Base-by-base conservation (phyloP, 805 yeast genomes). In the Ogataea ganodermae region DNA sequence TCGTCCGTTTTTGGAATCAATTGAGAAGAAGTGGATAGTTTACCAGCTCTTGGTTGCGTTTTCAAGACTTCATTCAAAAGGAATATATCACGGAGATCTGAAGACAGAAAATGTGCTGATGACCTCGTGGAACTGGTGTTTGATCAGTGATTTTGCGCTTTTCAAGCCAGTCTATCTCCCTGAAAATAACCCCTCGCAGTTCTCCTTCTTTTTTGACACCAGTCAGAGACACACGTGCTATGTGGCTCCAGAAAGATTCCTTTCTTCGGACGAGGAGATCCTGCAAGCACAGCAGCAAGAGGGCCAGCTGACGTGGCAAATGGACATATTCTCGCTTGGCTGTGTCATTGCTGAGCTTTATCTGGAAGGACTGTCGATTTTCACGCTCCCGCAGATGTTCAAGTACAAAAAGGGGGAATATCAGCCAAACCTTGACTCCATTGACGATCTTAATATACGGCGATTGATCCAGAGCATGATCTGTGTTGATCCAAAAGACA, bases 311-410 rank as follows among this genome's bases (percentile, higher is more conserved):
- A 76, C 83, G 0, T 71, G 73, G 22, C 77, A 78, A 41, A 87
- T 88, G 94, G 99, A 94, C 66, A 71, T 92, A 20, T 88, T 88
- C 62, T 79, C 89, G 45, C 61, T 83, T 37, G 95, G 95, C 0
- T 94, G 99, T 69, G 89, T 87, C 2, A 84, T 94, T 55, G 96
- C 95, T 0, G 99, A 94, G 64, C 67, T 94, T 6, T 89, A 85
- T 54, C 69, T 82, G 16, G 98, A 94, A 54, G 97, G 97, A 0
- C 76, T 86, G 14, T 87, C 97, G 0, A 75, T 89, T 0, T 92
- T 94, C 65, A 84, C 96, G 0, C 74, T 94, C 10, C 83, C 98
- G 0, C 96, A 91, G 60, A 70, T 91, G 51, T 92, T 88, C 72
- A 87, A 84, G 65, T 94, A 86, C 66, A 84, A 84, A 58, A 79